These are phyloP conservation scores for Hypoxylon lienhwacheense DNA, from an alignment of 495 filamentous ascomycete genomes.

Conservation along the genomic window DNA sequence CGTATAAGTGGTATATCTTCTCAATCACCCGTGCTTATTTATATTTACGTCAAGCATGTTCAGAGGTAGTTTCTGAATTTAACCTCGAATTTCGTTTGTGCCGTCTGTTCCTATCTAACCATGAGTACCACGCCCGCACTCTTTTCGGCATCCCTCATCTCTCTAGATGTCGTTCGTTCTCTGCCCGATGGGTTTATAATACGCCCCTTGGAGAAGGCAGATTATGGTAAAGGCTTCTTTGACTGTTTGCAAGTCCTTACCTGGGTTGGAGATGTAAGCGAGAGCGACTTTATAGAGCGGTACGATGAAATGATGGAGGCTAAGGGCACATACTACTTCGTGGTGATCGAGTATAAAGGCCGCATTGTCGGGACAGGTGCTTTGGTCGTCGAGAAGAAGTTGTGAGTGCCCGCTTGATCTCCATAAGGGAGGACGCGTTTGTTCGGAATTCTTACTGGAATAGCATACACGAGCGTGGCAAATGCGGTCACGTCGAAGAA, in stretches of 20 bases:
- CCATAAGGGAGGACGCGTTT: neutral
- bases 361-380: constrained; percentile 77
- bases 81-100: no score
- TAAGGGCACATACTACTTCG: constrained; percentile 73
- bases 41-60: no score
- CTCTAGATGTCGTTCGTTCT: constrained; percentile 58
- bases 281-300: constrained; percentile 67
- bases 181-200: constrained; percentile 74
- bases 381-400: constrained; percentile 74
- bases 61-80: no score
- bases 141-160: constrained; percentile 71
- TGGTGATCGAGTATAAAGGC: constrained; percentile 67
- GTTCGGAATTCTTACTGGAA: constrained; percentile 4
- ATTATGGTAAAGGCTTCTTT: constrained; percentile 72
- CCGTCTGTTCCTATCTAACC: no score
- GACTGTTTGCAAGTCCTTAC: constrained; percentile 82
- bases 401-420: constrained; percentile 49
- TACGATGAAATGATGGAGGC: constrained; percentile 75
- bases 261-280: constrained; percentile 73
- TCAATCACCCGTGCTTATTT: no score
- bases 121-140: constrained; percentile 49
- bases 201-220: constrained; percentile 69
- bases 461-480: constrained; percentile 63
- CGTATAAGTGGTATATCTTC: no score
- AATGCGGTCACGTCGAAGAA: constrained; percentile 86